Conservation (phyloP, 306 rosid genomes). For the Medicago truncatula region MtrunA17r5.0-ANR NC_053045.1:34824001-34824500, state of each 20-base stretch:
- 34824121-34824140: conserved; percentile 27
- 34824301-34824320: conserved; percentile 3
- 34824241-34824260: neutral
- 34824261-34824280: conserved; percentile 13
- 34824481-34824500: neutral
- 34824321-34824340: neutral
- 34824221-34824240: neutral
- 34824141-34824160: conserved; percentile 38
- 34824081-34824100: neutral
- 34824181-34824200: neutral
- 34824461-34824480: neutral
- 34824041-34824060: conserved; percentile 48
- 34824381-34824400: neutral
- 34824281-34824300: conserved; percentile 16
- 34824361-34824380: neutral
- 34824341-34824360: neutral
- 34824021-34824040: conserved; percentile 18
- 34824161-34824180: conserved; percentile 19
- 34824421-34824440: neutral
- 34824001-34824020: conserved; percentile 50
- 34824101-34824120: conserved; percentile 21
- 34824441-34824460: too few relatives aligned
- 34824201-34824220: neutral
- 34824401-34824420: neutral
- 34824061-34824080: conserved; percentile 37